Base-by-base conservation (phyloP, 192 early-diverging fungal species). In the Cladochytrium replicatum region DNA sequence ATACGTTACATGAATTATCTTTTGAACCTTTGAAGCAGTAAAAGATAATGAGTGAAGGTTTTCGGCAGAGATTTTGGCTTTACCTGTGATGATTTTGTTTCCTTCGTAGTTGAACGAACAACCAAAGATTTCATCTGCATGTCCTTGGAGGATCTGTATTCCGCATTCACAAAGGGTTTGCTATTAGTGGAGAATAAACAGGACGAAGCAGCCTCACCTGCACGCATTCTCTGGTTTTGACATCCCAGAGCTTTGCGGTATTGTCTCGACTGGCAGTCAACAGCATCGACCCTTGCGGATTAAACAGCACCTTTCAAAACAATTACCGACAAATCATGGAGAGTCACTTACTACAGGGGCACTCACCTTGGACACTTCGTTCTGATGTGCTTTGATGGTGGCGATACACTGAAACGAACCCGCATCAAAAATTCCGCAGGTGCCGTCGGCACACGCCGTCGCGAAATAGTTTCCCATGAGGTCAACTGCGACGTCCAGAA, bases 31-130 rank as follows among this genome's bases (percentile, higher is more conserved):
- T 42, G 1, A 21, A 46, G 4, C 15, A 61, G 3, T 60, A 2
- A 54, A n/a, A 57, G 22, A 45, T 2, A 57, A 39, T n/a, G 34
- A 17, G 27, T 8, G 5, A 5, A 54, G 41, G 4, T 25, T 43
- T 28, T 55, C 6, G 11, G 49, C 61, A 63, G 15, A 62, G 23
- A 19, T 40, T 50, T 62, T 62, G 53, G 55, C 60, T 26, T 62
- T 62, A 69, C 69, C 70, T 25, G 73, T 74, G 3, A 75, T 9
- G 4, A 71, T 58, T 3, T 28, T 17, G 46, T 67, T 53, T 3
- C 68, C 71, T 24, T 71, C 43, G 43, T 75, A 75, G 50, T 63
- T 74, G 47, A 73, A 75, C 13, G 67, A 46, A 31, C 56, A 55
- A 26, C 56, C 54, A 48, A 75, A 75, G 11, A 74, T 58, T 38